A percentile compares a stretch with the other conserved stretches of the same genome.
These are phyloP conservation scores for Taphrina deformans DNA, from an alignment of 1,139 yeast species.

Conservation along the genomic window DNA sequence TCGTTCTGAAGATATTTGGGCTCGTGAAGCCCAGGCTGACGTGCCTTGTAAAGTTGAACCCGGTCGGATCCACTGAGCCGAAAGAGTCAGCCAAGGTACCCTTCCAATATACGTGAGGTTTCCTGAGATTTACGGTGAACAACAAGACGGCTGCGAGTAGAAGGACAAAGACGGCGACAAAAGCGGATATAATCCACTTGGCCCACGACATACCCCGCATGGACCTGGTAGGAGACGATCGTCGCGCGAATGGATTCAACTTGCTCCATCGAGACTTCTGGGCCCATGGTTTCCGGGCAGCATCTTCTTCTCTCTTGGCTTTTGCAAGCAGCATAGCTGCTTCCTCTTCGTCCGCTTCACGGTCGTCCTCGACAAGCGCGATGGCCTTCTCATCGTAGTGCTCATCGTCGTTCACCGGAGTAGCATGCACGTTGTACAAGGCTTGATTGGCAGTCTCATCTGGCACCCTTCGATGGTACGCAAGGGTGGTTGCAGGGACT, in stretches of 20 bases:
- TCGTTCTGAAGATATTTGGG: background rate
- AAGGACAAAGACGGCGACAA: background rate
- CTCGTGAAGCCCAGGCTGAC: constrained; percentile 13
- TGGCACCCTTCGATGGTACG: background rate
- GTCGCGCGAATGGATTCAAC: background rate
- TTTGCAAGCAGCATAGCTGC: background rate
- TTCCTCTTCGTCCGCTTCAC: constrained; percentile 9
- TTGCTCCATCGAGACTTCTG: background rate
- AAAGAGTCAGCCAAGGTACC: constrained; percentile 4
- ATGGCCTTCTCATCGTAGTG: background rate
- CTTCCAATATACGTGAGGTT: constrained; percentile 7
- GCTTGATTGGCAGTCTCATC: background rate
- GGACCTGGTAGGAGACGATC: background rate
- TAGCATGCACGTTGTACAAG: background rate
- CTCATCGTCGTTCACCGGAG: constrained; percentile 1
- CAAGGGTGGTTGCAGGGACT: background rate
- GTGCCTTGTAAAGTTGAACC: constrained; percentile 20
- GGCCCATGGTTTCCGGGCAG: background rate
- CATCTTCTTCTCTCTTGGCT: background rate
- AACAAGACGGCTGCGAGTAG: background rate
- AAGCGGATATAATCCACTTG: background rate
- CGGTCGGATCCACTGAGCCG: constrained; percentile 1
- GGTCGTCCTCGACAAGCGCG: background rate
- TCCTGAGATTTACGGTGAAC: background rate
- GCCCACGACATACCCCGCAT: background rate